These are phyloP conservation scores for Neurospora africana DNA, from an alignment of 495 filamentous ascomycete species.

Conservation along the genomic window DNA sequence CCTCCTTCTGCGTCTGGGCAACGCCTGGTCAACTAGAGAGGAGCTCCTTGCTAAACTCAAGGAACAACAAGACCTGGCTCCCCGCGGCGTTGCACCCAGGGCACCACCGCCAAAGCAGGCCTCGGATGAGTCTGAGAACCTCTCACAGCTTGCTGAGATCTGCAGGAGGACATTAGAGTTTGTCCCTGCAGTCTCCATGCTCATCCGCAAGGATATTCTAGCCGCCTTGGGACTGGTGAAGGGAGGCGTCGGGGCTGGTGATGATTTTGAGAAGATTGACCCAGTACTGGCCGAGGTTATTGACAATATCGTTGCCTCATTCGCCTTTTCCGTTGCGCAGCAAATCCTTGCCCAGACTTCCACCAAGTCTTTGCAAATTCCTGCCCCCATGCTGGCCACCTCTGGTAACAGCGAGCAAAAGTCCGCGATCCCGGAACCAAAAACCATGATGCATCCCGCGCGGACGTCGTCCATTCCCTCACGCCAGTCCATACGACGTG, in stretches of 20 bases:
- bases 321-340: constrained; percentile 68
- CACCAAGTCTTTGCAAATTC: constrained; percentile 55
- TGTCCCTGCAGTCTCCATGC: constrained; percentile 63
- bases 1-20: constrained; percentile 72
- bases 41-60: constrained; percentile 47
- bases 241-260: constrained; percentile 15
- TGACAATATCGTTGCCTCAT: constrained; percentile 75
- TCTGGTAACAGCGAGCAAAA: constrained; percentile 38
- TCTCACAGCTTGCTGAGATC: constrained; percentile 67
- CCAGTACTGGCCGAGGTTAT: constrained; percentile 43
- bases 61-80: constrained; percentile 42
- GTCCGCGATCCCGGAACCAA: constrained; percentile 46
- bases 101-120: constrained; percentile 29
- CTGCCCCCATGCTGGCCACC: constrained; percentile 43
- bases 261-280: constrained; percentile 11
- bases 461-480: constrained; percentile 41
- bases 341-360: constrained; percentile 70
- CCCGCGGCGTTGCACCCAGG: constrained; percentile 41
- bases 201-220: constrained; percentile 65
- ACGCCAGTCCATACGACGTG: constrained; percentile 18
- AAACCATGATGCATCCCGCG: constrained; percentile 53
- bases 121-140: constrained; percentile 57
- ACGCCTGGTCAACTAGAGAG: constrained; percentile 46
- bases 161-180: constrained; percentile 71
- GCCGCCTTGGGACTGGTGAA: constrained; percentile 28